phyloP scores from a whole-genome alignment of 1,284 basidiomycete genomes.

The Testicularia cyperi region DNA sequence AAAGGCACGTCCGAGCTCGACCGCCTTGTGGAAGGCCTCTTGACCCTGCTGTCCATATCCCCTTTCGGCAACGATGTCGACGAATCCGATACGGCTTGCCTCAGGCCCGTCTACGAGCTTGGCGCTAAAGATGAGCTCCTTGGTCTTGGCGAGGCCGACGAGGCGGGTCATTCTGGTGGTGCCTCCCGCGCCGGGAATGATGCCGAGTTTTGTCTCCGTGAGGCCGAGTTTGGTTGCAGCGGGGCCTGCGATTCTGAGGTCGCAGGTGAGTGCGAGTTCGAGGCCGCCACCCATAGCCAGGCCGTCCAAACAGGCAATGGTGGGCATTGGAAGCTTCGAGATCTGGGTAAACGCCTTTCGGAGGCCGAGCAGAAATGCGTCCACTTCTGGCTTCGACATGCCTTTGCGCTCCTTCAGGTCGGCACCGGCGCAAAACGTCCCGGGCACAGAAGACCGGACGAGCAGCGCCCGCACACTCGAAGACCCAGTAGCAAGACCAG shows the following conservation, averaged over 20 bases:
- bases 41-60: slow-evolving; percentile 9
- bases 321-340: slow-evolving; percentile 79
- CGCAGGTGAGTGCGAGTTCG: slow-evolving; percentile 82
- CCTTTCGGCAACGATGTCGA: slow-evolving; percentile 72
- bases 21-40: slow-evolving; percentile 19
- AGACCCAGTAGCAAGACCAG: slow-evolving; percentile 60
- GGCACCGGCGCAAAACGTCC: slow-evolving; percentile 75
- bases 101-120: slow-evolving; percentile 69
- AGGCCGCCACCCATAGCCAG: slow-evolving; percentile 88
- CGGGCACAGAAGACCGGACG: slow-evolving; percentile 30
- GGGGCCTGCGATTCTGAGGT: slow-evolving; percentile 75
- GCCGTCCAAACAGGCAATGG: slow-evolving; percentile 88
- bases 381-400: slow-evolving; percentile 69
- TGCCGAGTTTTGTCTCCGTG: slow-evolving; percentile 81
- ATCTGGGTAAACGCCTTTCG: slow-evolving; percentile 73
- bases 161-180: slow-evolving; percentile 82
- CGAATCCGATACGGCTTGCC: slow-evolving; percentile 75
- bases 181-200: slow-evolving; percentile 73
- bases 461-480: slow-evolving; percentile 32
- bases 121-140: slow-evolving; percentile 82
- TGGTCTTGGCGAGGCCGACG: slow-evolving; percentile 78
- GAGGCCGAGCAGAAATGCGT: slow-evolving; percentile 76
- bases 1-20: slow-evolving; percentile 24
- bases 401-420: slow-evolving; percentile 81
- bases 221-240: slow-evolving; percentile 76